Percentiles rank a stretch among this genome's conserved stretches.
These are phyloP conservation scores for Aureobasidium uvarum DNA, from an alignment of 2,329 filamentous ascomycete genomes.

Conservation along the genomic window DNA sequence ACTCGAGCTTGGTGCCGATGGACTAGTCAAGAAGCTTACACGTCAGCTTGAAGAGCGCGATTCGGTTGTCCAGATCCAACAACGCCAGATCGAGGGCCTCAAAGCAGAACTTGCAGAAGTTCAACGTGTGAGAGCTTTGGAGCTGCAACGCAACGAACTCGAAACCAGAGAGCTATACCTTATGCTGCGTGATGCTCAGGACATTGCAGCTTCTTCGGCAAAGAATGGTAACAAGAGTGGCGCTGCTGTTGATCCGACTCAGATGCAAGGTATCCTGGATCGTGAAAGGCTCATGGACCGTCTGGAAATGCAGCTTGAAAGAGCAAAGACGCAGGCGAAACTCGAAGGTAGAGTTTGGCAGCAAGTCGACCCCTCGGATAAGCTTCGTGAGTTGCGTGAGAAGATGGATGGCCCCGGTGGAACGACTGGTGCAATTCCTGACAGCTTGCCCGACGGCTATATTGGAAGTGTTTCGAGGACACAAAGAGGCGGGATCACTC, in stretches of 20 bases:
- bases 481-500: constrained; percentile 42
- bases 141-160: constrained; percentile 89
- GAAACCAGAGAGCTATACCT: constrained; percentile 96
- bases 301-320: constrained; percentile 90
- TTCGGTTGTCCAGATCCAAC: constrained; percentile 84
- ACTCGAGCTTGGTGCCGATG: constrained; percentile 88
- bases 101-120: constrained; percentile 87
- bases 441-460: constrained; percentile 25
- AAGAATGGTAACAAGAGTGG: constrained; percentile 55
- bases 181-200: constrained; percentile 96
- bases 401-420: constrained; percentile 71
- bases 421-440: neutral
- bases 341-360: constrained; percentile 93
- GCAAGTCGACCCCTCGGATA: constrained; percentile 79
- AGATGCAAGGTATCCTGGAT: constrained; percentile 90
- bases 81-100: constrained; percentile 78
- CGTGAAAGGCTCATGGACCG: constrained; percentile 89
- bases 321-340: constrained; percentile 97
- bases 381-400: constrained; percentile 85
- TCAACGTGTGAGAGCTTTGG: constrained; percentile 81
- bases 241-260: constrained; percentile 65
- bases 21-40: constrained; percentile 87
- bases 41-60: constrained; percentile 91
- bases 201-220: constrained; percentile 89
- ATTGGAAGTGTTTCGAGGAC: constrained; percentile 36